Base-by-base conservation (phyloP, 139 green algal genomes). In the Chlorella sp. region DNA sequence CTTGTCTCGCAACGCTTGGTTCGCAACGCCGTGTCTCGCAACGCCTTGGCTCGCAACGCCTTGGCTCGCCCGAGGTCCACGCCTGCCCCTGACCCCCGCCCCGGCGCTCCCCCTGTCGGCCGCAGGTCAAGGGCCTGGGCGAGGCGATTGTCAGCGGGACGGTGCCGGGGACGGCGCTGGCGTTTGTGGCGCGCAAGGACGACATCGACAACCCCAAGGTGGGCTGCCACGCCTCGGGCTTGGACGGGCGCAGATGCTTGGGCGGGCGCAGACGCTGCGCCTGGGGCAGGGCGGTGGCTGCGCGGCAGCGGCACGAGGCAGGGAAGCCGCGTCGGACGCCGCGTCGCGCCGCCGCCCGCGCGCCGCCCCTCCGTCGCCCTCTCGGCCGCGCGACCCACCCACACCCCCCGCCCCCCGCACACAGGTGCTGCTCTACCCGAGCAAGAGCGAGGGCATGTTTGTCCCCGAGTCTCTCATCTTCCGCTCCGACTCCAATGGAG, bases 101-200 rank as follows among this genome's bases (percentile, higher is more conserved):
- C 48, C 8, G 3, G 19, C 48, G 48, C 51, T 12, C 51, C n/a
- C n/a, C n/a, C n/a, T n/a, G n/a, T n/a, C n/a, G n/a, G n/a, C n/a
- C n/a, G n/a, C n/a, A 14, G 17, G 64, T 75, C 4, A 88, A 84
- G 62, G 96, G 96, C 21, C 87, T 99, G 66, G 96, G 93, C 41
- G 95, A 99, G 90, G 90, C 91, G 11, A 93, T 99, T 29, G 96
- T 99, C 59, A 90, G 77, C 41, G 96, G 96, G 74, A 94, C 95
- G 75, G 95, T 98, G 43, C 90, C 96, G 0, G 96, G 96, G 36
- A 87, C 90, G 31, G 87, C 92, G 17, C 86, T 99, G 31, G 87
- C 88, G 31, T 98, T 97, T 75, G 86, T 85, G 51, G 92, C 85
- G 0, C 79, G 80, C 70, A 96, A 97, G 82, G 66, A 86, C 67